These are phyloP conservation scores for Euphorbia schlechtendalii DNA, from an alignment of 441 rosid species.

Conservation along the genomic window DNA sequence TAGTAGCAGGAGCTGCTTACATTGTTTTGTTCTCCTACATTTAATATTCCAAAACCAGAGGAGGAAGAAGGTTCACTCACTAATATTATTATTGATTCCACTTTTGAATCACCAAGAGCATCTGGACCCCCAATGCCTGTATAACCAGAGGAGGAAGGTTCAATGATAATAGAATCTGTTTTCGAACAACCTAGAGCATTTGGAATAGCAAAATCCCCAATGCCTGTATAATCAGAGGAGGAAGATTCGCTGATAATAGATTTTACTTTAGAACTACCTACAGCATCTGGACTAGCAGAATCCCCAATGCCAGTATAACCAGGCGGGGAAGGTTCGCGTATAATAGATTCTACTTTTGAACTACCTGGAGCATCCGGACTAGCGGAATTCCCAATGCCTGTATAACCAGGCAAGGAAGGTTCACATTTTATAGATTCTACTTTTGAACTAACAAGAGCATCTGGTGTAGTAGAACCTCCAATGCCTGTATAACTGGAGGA, in stretches of 20 bases:
- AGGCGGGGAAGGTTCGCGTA: too few species aligned
- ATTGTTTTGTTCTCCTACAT: conserved; percentile 26
- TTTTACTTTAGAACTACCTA: too few species aligned
- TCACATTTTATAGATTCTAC: not conserved
- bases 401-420: too few species aligned
- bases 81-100: conserved; percentile 25
- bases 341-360: too few species aligned
- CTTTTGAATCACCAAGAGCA: not conserved
- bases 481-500: conserved; percentile 17
- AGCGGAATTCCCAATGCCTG: too few species aligned
- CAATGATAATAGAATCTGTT: not conserved
- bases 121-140: not conserved
- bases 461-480: conserved; percentile 20
- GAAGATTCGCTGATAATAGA: too few species aligned
- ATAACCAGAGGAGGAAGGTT: not conserved
- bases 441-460: conserved; percentile 23
- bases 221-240: too few species aligned
- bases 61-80: conserved; percentile 35
- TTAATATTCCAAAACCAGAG: conserved; percentile 23
- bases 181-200: too few species aligned
- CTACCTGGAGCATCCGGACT: too few species aligned
- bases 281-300: too few species aligned
- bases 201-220: too few species aligned
- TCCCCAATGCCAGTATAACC: too few species aligned
- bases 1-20: conserved; percentile 13